Conservation (phyloP, 2,329 filamentous ascomycete genomes). For the Stachybotrys chlorohalonatus region DNA sequence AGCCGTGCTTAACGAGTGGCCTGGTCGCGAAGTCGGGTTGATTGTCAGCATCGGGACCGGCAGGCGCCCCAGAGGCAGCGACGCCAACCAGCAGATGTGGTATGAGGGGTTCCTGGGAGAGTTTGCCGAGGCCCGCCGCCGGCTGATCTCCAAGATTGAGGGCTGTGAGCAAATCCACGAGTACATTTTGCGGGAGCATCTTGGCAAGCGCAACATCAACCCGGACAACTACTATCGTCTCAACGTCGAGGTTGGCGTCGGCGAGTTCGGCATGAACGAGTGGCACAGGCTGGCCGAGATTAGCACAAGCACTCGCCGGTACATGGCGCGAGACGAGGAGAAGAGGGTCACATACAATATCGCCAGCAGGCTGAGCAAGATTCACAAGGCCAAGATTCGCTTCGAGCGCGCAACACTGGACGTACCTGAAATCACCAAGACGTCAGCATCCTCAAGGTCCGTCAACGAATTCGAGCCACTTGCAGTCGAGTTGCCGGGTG, state of each 20-base stretch:
- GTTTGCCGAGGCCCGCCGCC: constrained; percentile 80
- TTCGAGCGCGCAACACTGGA: constrained; percentile 39
- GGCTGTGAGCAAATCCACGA: constrained; percentile 88
- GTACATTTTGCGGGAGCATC: constrained; percentile 71
- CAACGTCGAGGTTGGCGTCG: constrained; percentile 94
- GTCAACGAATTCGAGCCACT: constrained; percentile 29
- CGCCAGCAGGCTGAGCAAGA: constrained; percentile 73
- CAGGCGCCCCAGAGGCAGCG: constrained; percentile 58
- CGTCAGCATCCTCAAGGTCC: constrained; percentile 25
- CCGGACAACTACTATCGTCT: constrained; percentile 88
- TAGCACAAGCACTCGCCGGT: constrained; percentile 81
- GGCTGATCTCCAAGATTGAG: constrained; percentile 86
- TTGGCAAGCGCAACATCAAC: constrained; percentile 70
- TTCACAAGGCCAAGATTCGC: constrained; percentile 65
- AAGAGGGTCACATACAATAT: constrained; percentile 70
- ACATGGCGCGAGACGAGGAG: constrained; percentile 64
- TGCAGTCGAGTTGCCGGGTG: constrained; percentile 50
- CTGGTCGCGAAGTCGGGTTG: constrained; percentile 82
- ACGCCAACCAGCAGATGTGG: constrained; percentile 71
- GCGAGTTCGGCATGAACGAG: constrained; percentile 98
- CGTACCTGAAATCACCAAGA: constrained; percentile 34
- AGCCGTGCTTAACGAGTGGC: constrained; percentile 88
- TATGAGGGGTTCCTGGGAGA: constrained; percentile 91
- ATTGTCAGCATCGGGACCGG: constrained; percentile 95
- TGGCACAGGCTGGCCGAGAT: constrained; percentile 93